Conservation (phyloP, 768 basidiomycete genomes). For the Termitomyces bulborhizus region DNA sequence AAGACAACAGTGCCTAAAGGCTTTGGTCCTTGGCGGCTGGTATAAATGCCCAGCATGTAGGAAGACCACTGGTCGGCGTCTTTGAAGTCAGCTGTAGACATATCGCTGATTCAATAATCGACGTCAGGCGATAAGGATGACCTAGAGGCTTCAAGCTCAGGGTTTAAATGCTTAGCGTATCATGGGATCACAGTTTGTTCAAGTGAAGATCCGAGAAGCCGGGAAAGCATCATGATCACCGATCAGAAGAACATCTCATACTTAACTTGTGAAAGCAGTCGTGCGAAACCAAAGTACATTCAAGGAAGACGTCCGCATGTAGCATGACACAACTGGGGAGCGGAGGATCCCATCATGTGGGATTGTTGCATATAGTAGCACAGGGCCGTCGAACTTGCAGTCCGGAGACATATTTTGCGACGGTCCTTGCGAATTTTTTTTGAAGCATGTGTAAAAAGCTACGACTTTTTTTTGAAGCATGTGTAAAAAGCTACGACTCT, state of each 20-base stretch:
- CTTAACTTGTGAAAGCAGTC: no score
- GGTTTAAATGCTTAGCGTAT: neutral
- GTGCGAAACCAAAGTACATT: neutral
- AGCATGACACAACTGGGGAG: neutral
- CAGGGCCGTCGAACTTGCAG: no score
- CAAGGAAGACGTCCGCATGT: neutral
- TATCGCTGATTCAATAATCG: neutral
- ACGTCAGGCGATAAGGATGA: neutral
- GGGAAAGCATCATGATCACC: no score
- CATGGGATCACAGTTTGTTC: neutral
- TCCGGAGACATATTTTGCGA: no score
- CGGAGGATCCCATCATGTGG: no score
- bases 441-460: no score
- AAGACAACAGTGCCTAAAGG: constrained; percentile 57
- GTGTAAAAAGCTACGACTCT: no score
- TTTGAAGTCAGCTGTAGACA: neutral
- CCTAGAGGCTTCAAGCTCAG: neutral
- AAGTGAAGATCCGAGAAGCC: no score
- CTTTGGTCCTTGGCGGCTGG: constrained; percentile 29
- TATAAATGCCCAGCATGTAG: constrained; percentile 35
- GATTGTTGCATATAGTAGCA: no score
- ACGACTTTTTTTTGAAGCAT: no score
- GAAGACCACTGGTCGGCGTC: constrained; percentile 28
- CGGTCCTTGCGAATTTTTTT: no score
- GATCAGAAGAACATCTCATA: no score